Conservation (phyloP, 2,329 filamentous ascomycete species). For the Didymella pomorum region DNA sequence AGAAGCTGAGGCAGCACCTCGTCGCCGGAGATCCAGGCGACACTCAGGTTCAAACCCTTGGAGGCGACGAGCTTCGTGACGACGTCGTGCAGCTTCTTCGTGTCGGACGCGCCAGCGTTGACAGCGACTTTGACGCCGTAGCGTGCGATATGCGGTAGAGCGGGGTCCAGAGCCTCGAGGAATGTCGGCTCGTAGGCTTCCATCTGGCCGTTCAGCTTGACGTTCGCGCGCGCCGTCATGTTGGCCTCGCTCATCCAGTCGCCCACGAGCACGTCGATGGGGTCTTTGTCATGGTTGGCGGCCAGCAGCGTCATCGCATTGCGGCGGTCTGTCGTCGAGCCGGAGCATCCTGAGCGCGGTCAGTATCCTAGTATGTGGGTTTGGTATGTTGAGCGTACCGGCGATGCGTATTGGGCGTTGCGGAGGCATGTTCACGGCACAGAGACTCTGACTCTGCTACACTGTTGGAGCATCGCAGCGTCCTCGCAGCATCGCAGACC, state of each 20-base stretch:
- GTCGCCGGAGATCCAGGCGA: conserved; percentile 57
- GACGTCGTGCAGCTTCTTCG: conserved; percentile 35
- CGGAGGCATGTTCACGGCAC: conserved; percentile 25
- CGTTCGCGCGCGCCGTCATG: conserved; percentile 40
- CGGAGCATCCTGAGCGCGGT: conserved; percentile 38
- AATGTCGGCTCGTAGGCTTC: conserved; percentile 63
- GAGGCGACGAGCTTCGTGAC: conserved; percentile 37
- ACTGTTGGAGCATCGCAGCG: conserved; percentile 6
- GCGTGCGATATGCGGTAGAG: conserved; percentile 45
- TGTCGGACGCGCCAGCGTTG: conserved; percentile 47
- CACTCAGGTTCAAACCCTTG: conserved; percentile 37
- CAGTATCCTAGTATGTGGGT: background rate
- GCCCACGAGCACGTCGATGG: conserved; percentile 44
- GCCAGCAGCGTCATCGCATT: conserved; percentile 44
- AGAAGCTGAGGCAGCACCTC: conserved; percentile 48
- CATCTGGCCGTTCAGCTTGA: conserved; percentile 31
- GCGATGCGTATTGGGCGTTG: conserved; percentile 34
- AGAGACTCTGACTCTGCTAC: background rate
- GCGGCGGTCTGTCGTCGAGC: conserved; percentile 44
- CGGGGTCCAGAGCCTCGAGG: conserved; percentile 58
- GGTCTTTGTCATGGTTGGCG: conserved; percentile 38
- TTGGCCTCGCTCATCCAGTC: conserved; percentile 47
- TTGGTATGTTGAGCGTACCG: conserved; percentile 16
- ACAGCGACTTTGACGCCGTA: conserved; percentile 46
- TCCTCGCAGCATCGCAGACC: background rate